Conservation (phyloP, 2,329 filamentous ascomycete genomes). For the Aspergillus niger region DNA sequence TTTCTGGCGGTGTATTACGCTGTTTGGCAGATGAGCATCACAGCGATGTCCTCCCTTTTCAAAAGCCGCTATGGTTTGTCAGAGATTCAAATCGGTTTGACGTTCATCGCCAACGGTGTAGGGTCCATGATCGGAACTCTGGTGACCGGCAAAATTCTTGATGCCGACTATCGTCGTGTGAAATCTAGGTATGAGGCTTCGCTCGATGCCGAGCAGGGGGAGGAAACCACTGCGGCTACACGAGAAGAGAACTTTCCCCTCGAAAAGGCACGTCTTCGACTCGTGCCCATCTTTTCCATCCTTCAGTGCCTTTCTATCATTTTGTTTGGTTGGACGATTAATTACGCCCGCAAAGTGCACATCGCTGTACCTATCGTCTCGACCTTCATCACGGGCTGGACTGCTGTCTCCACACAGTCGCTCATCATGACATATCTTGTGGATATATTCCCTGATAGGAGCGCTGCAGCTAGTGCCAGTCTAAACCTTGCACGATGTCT, state of each 20-base stretch:
- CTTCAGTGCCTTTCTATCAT: slow-evolving; percentile 52
- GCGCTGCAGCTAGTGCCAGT: slow-evolving; percentile 56
- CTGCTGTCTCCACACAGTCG: slow-evolving; percentile 52
- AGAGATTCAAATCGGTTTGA: slow-evolving; percentile 52
- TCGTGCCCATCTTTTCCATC: slow-evolving; percentile 49
- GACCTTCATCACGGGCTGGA: slow-evolving; percentile 57
- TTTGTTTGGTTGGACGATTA: slow-evolving; percentile 57
- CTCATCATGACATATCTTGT: slow-evolving; percentile 57
- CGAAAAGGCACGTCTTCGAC: slow-evolving; percentile 55
- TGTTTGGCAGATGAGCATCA: slow-evolving; percentile 60
- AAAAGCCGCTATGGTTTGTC: slow-evolving; percentile 45
- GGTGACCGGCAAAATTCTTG: slow-evolving; percentile 55
- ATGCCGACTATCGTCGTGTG: slow-evolving; percentile 53
- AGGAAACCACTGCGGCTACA: not conserved
- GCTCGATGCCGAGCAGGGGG: not conserved
- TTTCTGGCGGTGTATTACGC: slow-evolving; percentile 56
- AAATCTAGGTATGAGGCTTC: slow-evolving; percentile 33
- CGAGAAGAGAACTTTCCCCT: slow-evolving; percentile 46
- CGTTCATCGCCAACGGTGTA: slow-evolving; percentile 58
- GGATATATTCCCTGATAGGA: slow-evolving; percentile 54
- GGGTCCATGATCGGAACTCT: slow-evolving; percentile 58
- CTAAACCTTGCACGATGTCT: slow-evolving; percentile 57
- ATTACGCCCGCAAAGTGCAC: slow-evolving; percentile 44
- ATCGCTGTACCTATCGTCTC: slow-evolving; percentile 55
- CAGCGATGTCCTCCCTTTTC: slow-evolving; percentile 55